A percentile compares a stretch with the other conserved stretches of the same genome.
Conservation (phyloP, 2,329 filamentous ascomycete genomes). For the Trichoderma koningiopsis region DNA sequence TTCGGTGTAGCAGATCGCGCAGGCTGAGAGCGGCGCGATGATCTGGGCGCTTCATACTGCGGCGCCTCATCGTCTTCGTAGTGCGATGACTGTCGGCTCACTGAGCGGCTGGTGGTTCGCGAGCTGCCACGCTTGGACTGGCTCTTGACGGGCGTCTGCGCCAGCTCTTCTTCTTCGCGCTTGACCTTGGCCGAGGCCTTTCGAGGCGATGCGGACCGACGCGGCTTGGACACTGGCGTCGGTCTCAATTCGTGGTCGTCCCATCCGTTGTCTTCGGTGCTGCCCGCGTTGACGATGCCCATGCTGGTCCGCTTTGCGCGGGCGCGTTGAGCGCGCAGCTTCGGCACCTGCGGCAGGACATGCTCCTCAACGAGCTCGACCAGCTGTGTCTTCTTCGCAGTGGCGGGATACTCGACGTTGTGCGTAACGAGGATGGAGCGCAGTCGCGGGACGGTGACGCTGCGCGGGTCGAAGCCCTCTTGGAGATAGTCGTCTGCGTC, state of each 20-base stretch:
- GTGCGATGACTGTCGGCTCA: constrained; percentile 57
- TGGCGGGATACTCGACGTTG: constrained; percentile 81
- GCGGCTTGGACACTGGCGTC: constrained; percentile 48
- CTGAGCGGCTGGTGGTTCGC: constrained; percentile 56
- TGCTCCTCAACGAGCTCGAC: constrained; percentile 80
- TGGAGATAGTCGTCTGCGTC: constrained; percentile 83
- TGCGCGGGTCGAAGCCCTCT: constrained; percentile 79
- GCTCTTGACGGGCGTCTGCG: constrained; percentile 44
- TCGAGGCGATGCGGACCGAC: constrained; percentile 57
- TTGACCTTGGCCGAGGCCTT: constrained; percentile 57
- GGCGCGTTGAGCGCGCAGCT: constrained; percentile 73
- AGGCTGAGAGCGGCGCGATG: constrained; percentile 53
- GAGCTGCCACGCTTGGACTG: constrained; percentile 57
- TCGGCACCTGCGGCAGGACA: constrained; percentile 75
- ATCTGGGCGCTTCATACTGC: constrained; percentile 40
- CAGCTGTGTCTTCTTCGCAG: constrained; percentile 88
- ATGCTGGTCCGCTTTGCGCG: constrained; percentile 82
- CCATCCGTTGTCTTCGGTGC: constrained; percentile 66
- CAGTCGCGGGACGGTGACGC: constrained; percentile 82
- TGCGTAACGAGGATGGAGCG: constrained; percentile 91
- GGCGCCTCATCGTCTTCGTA: constrained; percentile 50
- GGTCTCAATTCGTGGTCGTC: constrained; percentile 61
- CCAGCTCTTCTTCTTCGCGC: constrained; percentile 52
- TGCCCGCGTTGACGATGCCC: constrained; percentile 73
- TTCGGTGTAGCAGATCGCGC: constrained; percentile 56